These are phyloP conservation scores for Polygonum maritimum DNA, from an alignment of 148 eudicot species.

Conservation along the genomic window DNA sequence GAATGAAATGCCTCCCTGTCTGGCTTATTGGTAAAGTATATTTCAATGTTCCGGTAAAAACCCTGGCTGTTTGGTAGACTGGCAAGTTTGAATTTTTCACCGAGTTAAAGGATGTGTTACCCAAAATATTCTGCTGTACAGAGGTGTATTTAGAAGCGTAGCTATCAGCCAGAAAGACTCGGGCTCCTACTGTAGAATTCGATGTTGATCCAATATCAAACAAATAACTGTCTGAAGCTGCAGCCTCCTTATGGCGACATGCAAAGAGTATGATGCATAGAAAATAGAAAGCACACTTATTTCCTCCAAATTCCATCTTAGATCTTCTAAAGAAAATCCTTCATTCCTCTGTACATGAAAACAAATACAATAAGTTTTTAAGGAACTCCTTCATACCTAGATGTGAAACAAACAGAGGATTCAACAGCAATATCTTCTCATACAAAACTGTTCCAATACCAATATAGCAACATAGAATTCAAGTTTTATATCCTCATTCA, in stretches of 20 bases:
- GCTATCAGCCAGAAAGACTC: conserved; percentile 9
- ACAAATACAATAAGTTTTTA: background rate
- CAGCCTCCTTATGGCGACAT: background rate
- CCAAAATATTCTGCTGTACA: conserved; percentile 8
- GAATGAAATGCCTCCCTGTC: conserved; percentile 30
- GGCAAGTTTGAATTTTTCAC: conserved; percentile 7
- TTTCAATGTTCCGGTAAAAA: conserved; percentile 14
- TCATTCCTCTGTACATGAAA: conserved; percentile 4
- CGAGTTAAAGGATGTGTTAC: conserved; percentile 7
- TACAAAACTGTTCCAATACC: background rate
- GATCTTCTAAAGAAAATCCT: background rate
- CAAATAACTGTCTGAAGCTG: conserved; percentile 11
- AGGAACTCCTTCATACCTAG: background rate
- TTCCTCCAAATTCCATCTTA: conserved; percentile 6
- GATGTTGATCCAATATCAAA: conserved; percentile 10
- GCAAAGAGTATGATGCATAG: conserved; percentile 4
- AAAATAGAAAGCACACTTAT: conserved; percentile 3
- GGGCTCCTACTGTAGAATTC: conserved; percentile 11
- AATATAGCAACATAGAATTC: background rate
- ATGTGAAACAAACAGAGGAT: background rate
- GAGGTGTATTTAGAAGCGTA: conserved; percentile 10
- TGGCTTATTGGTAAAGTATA: conserved; percentile 18
- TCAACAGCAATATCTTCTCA: background rate
- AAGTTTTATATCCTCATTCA: background rate
- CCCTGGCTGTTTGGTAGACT: conserved; percentile 25